Evolutionary conservation across 768 basidiomycete genomes (phyloP), one percentile per base, ranked within the genome.

Genomic region (Tulasnella sp.): DNA sequence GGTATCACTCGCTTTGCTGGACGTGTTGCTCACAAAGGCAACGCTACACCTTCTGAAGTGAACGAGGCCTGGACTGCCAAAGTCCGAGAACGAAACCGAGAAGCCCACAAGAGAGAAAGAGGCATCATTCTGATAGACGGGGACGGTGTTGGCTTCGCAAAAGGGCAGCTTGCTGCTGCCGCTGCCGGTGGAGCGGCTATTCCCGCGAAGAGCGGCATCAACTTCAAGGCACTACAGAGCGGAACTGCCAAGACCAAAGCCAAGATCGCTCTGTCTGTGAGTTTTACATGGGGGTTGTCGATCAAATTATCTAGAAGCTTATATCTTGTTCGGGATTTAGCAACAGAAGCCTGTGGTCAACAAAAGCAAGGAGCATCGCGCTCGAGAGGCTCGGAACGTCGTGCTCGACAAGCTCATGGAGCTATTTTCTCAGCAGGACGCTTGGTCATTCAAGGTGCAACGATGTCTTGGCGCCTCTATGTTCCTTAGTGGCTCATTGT

Each of bases 371-470:
- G 84, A 84, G 73, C 81, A 81, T 57, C 79, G 80, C 70, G 81
- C 83, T n/a, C 83, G 86, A 29, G 79, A 86, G 35, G 83, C 84
- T 5, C 81, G 83, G n/a, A 82, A 84, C 79, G 84, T 86, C 77
- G 82, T 87, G 18, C 81, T 84, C 79, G 85, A 86, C 80, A 77
- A 83, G 44, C 80, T 87, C 55, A 85, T 84, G 80, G 48, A 76
- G 0, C 81, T 83, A 5, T 87, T 86, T 81, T 75, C 80, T 15
- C 80, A 83, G 67, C 83, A 83, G 46, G 83, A 82, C 10, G 86
- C 86, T 81, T 86, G 85, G 85, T 78, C 81, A 29, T 75, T 83
- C 70, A 83, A 83, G 69, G 77, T 77, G 6, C 11, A n/a, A 70
- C 46, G 39, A 23, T 69, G 5, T 48, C 73, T 74, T 75, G 51